Percentiles rank a stretch among this genome's conserved stretches.
Evolutionary conservation across 1,139 yeast genomes (phyloP).

Genomic region (Maudiozyma humilis): DNA sequence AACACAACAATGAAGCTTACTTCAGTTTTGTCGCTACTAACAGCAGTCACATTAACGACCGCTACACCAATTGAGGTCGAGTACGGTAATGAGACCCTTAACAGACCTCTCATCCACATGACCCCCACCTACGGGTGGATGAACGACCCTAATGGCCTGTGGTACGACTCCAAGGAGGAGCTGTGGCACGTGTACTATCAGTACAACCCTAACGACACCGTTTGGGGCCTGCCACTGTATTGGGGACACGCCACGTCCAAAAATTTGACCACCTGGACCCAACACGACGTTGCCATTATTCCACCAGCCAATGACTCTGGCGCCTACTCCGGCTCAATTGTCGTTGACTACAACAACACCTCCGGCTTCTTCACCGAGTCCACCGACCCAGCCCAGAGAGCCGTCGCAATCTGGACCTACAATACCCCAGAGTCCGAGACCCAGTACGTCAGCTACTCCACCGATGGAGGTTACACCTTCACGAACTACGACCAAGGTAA

Average conservation of each 20-base stretch:
- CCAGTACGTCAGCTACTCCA: constrained; percentile 3
- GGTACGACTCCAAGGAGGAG: constrained; percentile 4
- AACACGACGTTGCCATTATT: background rate
- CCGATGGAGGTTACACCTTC: constrained; percentile 5
- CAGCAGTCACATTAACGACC: background rate
- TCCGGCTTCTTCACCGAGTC: constrained; percentile 2
- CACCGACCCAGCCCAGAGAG: constrained; percentile 4
- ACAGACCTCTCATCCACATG: constrained; percentile 4
- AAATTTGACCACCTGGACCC: constrained; percentile 2
- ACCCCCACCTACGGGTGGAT: constrained; percentile 5
- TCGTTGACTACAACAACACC: constrained; percentile 3
- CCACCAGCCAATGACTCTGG: constrained; percentile 2
- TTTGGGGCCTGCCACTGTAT: constrained; percentile 5
- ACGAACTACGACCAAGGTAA: background rate
- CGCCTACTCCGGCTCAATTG: constrained; percentile 5
- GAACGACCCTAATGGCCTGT: constrained; percentile 6
- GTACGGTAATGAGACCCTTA: constrained; percentile 1
- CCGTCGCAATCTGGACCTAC: constrained; percentile 5
- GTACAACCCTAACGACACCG: constrained; percentile 5
- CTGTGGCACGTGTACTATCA: constrained; percentile 5
- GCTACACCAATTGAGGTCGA: constrained; percentile 1
- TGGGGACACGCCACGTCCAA: constrained; percentile 6
- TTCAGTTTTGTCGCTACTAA: background rate
- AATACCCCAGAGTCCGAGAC: constrained; percentile 4
- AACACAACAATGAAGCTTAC: background rate